These are phyloP conservation scores for Agaricus bisporus DNA, from an alignment of 768 basidiomycete genomes.

Conservation along the genomic window DNA sequence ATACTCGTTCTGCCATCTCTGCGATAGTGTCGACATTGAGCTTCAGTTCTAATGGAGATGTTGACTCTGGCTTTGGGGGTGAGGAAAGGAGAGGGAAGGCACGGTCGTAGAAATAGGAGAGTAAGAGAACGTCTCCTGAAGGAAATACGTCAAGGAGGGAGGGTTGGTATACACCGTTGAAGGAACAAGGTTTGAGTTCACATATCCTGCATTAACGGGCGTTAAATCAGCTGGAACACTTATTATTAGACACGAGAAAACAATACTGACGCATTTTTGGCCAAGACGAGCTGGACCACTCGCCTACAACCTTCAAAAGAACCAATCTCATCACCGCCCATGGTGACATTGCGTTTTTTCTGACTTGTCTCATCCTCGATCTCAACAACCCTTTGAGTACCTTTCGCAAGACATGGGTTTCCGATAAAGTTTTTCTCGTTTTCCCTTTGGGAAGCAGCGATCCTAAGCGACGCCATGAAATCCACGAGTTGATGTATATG, in stretches of 20 bases:
- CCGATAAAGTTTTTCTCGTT: constrained; percentile 27
- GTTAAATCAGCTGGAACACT: neutral
- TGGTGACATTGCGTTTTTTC: constrained; percentile 59
- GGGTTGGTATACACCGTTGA: constrained; percentile 97
- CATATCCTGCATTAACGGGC: constrained; percentile 51
- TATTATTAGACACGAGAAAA: neutral
- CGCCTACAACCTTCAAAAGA: constrained; percentile 82
- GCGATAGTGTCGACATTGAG: constrained; percentile 56
- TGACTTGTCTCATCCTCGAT: constrained; percentile 44
- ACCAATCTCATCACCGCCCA: constrained; percentile 80
- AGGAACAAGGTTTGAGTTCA: constrained; percentile 90
- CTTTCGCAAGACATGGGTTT: constrained; percentile 80
- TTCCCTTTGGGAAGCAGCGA: constrained; percentile 10
- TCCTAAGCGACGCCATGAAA: constrained; percentile 61
- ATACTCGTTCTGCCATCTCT: constrained; percentile 63
- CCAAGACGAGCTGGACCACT: constrained; percentile 83
- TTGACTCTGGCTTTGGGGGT: constrained; percentile 10
- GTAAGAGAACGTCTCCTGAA: constrained; percentile 76
- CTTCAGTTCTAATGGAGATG: constrained; percentile 12
- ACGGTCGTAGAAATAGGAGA: constrained; percentile 98
- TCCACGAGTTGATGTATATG: constrained; percentile 86
- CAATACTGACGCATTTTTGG: constrained; percentile 81
- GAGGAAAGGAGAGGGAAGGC: constrained; percentile 63
- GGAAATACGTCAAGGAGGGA: constrained; percentile 86
- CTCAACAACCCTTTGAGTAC: constrained; percentile 56